Percentiles rank a stretch among this genome's conserved stretches.
These are phyloP conservation scores for Immersiella caudata DNA, from an alignment of 495 filamentous ascomycete species.

Conservation along the genomic window DNA sequence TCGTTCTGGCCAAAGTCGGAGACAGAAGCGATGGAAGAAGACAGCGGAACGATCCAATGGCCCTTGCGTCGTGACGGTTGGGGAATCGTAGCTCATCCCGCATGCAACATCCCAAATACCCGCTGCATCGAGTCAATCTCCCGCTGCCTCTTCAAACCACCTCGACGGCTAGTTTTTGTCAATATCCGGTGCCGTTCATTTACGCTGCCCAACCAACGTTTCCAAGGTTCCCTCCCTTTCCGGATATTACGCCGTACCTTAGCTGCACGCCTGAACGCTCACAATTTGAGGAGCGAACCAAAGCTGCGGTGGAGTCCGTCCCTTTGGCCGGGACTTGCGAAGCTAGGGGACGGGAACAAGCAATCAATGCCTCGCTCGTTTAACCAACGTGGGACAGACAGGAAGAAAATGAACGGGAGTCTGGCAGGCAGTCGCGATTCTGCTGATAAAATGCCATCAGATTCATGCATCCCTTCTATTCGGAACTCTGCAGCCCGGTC, in stretches of 20 bases:
- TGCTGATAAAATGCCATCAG: not conserved
- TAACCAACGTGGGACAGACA: not conserved
- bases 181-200: conserved; percentile 17
- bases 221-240: conserved; percentile 16
- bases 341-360: not conserved
- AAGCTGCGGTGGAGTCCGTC: not conserved
- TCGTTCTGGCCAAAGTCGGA: not conserved
- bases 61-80: not conserved
- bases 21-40: not conserved
- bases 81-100: not conserved
- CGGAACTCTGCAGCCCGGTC: conserved; percentile 12
- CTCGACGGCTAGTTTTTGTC: not conserved
- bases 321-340: not conserved
- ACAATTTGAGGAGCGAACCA: not conserved
- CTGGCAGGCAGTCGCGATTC: not conserved
- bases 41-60: conserved; percentile 5
- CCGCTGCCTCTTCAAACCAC: conserved; percentile 9
- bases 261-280: conserved; percentile 14
- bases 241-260: conserved; percentile 24
- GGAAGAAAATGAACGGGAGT: not conserved
- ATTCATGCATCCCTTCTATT: not conserved
- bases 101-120: conserved; percentile 15
- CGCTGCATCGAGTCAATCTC: conserved; percentile 24
- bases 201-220: not conserved
- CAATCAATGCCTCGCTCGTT: not conserved